Evolutionary conservation across 2,329 filamentous ascomycete species (phyloP).

Genomic region (Chrysosporium keratinophilum): DNA sequence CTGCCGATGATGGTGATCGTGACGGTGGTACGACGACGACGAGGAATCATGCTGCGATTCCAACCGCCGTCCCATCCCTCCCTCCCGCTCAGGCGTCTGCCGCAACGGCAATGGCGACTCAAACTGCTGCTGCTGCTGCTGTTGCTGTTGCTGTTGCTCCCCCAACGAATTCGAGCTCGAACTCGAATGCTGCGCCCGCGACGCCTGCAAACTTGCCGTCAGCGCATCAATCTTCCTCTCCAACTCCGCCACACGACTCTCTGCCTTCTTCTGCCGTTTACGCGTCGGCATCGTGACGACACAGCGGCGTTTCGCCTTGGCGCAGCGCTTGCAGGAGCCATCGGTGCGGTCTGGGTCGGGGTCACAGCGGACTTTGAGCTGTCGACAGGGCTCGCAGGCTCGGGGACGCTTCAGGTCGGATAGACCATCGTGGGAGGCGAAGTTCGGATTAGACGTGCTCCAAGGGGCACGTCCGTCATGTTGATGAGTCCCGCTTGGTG

Average conservation of each 20-base stretch:
- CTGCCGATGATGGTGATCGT: neutral
- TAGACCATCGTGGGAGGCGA: conserved; percentile 17
- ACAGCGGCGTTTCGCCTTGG: conserved; percentile 68
- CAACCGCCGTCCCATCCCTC: neutral
- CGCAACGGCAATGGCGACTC: neutral
- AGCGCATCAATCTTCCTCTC: conserved; percentile 88
- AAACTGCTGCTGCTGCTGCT: too few relatives aligned
- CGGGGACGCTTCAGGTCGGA: conserved; percentile 55
- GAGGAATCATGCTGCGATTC: neutral
- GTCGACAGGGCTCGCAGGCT: conserved; percentile 65
- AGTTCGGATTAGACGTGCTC: neutral
- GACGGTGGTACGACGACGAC: neutral
- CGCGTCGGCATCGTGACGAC: conserved; percentile 63
- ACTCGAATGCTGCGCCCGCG: conserved; percentile 22
- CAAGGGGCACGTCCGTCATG: neutral
- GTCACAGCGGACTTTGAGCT: conserved; percentile 76
- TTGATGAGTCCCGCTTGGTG: neutral
- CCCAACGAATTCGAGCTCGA: neutral
- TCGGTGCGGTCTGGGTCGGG: conserved; percentile 54
- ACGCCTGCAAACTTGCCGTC: conserved; percentile 64
- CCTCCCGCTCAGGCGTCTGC: neutral
- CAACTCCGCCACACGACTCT: conserved; percentile 76
- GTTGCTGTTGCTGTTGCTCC: neutral
- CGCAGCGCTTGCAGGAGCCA: conserved; percentile 62
- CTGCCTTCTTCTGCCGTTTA: conserved; percentile 85